Conservation (phyloP, 331 rosid species). For the Dryas integrifolia region DNA sequence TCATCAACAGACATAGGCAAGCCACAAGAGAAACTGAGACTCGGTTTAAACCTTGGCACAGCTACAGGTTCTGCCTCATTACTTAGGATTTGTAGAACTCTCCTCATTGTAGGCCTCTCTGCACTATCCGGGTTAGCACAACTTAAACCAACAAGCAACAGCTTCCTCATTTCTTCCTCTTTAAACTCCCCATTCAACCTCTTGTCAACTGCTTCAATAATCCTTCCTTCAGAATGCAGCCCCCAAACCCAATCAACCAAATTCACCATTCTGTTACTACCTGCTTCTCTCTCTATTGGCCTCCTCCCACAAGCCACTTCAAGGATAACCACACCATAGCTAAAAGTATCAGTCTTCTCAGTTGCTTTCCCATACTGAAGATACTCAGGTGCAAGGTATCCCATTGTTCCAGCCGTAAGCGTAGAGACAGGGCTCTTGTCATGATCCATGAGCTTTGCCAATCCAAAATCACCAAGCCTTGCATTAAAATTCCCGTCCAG, state of each 20-base stretch:
- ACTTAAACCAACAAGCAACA: constrained; percentile 61
- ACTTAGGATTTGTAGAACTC: constrained; percentile 61
- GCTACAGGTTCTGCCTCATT: constrained; percentile 41
- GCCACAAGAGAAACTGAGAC: constrained; percentile 54
- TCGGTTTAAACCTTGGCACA: constrained; percentile 65
- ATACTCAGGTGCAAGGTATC: constrained; percentile 85
- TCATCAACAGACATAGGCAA: constrained; percentile 57
- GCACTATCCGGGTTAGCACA: constrained; percentile 70
- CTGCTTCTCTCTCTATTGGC: constrained; percentile 60
- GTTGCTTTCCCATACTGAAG: constrained; percentile 83
- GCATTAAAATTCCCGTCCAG: constrained; percentile 60
- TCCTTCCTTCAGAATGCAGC: constrained; percentile 56
- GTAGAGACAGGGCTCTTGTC: constrained; percentile 83
- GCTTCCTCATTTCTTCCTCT: constrained; percentile 60
- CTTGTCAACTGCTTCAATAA: constrained; percentile 64
- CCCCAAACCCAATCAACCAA: constrained; percentile 90
- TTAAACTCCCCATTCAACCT: constrained; percentile 56
- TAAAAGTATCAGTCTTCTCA: constrained; percentile 70
- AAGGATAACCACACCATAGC: constrained; percentile 72
- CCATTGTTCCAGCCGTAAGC: constrained; percentile 81
- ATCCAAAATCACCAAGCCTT: constrained; percentile 73
- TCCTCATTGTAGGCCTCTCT: constrained; percentile 68
- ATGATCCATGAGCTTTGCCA: constrained; percentile 89
- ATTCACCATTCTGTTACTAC: constrained; percentile 55
- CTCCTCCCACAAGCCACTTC: constrained; percentile 90